These are phyloP conservation scores for Aulographum hederae DNA, from an alignment of 2,329 filamentous ascomycete genomes.

Conservation along the genomic window DNA sequence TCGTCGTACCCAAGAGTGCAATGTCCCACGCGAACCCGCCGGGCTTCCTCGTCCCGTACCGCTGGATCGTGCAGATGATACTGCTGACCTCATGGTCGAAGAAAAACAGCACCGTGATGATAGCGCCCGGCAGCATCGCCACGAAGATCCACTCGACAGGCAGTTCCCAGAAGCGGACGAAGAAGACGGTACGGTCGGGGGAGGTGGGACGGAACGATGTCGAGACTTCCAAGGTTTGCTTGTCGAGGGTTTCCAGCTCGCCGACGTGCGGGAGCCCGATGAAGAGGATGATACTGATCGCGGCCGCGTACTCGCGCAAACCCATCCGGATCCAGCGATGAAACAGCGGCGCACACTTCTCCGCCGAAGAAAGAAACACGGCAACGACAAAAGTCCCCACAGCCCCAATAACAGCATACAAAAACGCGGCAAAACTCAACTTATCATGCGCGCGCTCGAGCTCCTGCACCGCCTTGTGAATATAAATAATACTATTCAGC, in stretches of 20 bases:
- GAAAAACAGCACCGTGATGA: constrained; percentile 50
- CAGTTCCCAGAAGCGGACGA: constrained; percentile 45
- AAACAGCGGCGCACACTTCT: constrained; percentile 42
- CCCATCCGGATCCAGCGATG: constrained; percentile 42
- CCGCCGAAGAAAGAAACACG: constrained; percentile 41
- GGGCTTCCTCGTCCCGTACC: constrained; percentile 42
- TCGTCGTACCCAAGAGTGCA: constrained; percentile 41
- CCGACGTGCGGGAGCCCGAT: constrained; percentile 44
- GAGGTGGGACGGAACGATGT: constrained; percentile 36
- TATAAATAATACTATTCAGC: constrained; percentile 49
- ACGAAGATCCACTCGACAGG: constrained; percentile 40
- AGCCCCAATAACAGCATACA: constrained; percentile 46
- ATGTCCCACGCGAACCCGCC: constrained; percentile 49
- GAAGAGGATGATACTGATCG: constrained; percentile 47
- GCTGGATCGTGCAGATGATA: constrained; percentile 45
- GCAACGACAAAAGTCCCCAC: constrained; percentile 45
- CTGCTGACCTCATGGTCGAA: constrained; percentile 54
- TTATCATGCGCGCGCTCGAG: constrained; percentile 37
- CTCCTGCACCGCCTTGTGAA: constrained; percentile 48
- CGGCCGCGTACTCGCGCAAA: constrained; percentile 44
- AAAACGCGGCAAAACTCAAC: constrained; percentile 42
- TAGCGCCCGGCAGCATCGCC: constrained; percentile 41
- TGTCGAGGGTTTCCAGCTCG: constrained; percentile 39
- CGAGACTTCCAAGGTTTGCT: constrained; percentile 38
- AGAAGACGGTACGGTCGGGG: constrained; percentile 35